Conservation (phyloP, 2,329 filamentous ascomycete species). For the Talaromyces sp. region DNA sequence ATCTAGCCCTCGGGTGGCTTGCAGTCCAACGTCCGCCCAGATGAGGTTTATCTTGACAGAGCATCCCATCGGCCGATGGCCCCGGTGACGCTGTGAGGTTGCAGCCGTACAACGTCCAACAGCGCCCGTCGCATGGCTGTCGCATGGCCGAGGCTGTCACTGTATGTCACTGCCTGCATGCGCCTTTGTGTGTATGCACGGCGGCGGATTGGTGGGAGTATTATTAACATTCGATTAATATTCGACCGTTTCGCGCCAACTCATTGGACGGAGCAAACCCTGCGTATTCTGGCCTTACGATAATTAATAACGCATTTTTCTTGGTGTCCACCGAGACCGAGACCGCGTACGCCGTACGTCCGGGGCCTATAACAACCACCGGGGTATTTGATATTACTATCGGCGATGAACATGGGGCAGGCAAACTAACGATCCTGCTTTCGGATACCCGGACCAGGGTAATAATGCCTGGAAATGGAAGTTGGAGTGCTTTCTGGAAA, state of each 20-base stretch:
- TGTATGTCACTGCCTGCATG: background rate
- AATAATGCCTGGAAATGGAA: background rate
- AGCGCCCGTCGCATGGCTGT: background rate
- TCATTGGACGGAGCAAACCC: background rate
- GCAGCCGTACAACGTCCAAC: background rate
- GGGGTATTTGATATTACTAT: background rate
- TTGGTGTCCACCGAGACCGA: background rate
- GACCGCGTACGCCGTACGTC: too few species aligned
- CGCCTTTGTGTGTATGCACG: background rate
- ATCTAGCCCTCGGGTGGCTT: background rate
- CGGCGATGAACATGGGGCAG: background rate
- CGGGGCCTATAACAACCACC: background rate
- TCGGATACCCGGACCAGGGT: background rate
- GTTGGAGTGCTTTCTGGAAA: background rate
- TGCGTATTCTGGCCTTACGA: background rate
- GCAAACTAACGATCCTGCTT: background rate
- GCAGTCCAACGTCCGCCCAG: background rate
- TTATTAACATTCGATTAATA: background rate
- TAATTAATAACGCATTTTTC: background rate
- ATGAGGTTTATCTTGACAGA: background rate
- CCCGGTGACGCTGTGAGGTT: background rate
- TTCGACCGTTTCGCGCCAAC: background rate
- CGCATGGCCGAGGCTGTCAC: background rate
- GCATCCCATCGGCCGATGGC: background rate
- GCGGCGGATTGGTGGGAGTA: background rate